Evolutionary conservation across 208 protist genomes (phyloP).

Genomic region (Herpetomonas samuelpessoai): DNA sequence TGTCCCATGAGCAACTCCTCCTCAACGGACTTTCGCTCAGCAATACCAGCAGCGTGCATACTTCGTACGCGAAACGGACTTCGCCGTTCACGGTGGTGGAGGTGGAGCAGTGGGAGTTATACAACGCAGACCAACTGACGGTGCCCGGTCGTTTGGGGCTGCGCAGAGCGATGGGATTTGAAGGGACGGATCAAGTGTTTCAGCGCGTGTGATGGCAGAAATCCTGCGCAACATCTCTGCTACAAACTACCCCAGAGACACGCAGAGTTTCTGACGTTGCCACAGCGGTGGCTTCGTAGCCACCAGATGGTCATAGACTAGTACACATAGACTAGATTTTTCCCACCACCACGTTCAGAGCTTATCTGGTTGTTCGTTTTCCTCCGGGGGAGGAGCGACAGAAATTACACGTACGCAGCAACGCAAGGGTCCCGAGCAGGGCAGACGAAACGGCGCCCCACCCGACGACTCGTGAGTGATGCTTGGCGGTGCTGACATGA

Average conservation of each 20-base stretch:
- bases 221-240: not conserved
- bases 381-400: too few relatives aligned
- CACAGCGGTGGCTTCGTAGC: too few relatives aligned
- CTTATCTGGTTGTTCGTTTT: too few relatives aligned
- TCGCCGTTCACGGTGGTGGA: conserved; percentile 61
- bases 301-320: too few relatives aligned
- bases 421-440: too few relatives aligned
- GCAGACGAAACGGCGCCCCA: too few relatives aligned
- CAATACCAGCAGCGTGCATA: conserved; percentile 18
- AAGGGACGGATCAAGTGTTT: conserved; percentile 15
- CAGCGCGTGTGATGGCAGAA: conserved; percentile 16
- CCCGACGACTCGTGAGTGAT: too few relatives aligned
- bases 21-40: conserved; percentile 45
- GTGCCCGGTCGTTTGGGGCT: conserved; percentile 78
- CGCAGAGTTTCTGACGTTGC: too few relatives aligned
- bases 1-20: conserved; percentile 82
- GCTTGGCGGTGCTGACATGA: too few relatives aligned
- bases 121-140: conserved; percentile 83
- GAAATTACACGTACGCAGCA: too few relatives aligned
- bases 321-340: too few relatives aligned
- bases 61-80: conserved; percentile 13
- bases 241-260: not conserved
- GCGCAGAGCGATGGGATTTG: conserved; percentile 10
- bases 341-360: too few relatives aligned
- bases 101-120: conserved; percentile 81